Percentiles rank a stretch among this genome's conserved stretches.
These are phyloP conservation scores for Boechera stricta DNA, from an alignment of 345 rosid genomes.

Conservation along the genomic window DNA sequence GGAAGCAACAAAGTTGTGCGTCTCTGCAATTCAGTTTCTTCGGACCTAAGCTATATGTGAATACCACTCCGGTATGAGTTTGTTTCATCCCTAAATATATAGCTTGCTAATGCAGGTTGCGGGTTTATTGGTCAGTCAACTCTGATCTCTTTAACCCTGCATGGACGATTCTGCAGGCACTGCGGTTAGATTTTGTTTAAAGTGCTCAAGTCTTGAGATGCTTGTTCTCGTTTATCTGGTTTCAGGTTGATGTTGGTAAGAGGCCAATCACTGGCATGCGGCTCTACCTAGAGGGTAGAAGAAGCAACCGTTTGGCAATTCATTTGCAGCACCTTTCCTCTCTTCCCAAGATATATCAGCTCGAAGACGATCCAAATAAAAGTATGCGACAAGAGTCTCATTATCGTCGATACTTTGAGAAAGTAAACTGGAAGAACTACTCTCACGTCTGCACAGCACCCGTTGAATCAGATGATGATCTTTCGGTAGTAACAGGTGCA, in stretches of 20 bases:
- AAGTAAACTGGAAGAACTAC: slow-evolving; percentile 92
- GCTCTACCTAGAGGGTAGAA: slow-evolving; percentile 92
- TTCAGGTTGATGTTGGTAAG: slow-evolving; percentile 93
- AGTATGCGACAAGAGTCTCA: slow-evolving; percentile 56
- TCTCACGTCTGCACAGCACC: slow-evolving; percentile 96
- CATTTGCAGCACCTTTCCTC: slow-evolving; percentile 96
- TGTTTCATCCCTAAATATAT: slow-evolving; percentile 25
- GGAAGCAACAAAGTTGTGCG: slow-evolving; percentile 69
- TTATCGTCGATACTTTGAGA: slow-evolving; percentile 81
- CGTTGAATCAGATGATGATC: slow-evolving; percentile 80
- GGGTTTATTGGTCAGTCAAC: neutral
- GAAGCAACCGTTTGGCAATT: slow-evolving; percentile 81
- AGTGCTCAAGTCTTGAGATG: slow-evolving; percentile 16
- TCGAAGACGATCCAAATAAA: slow-evolving; percentile 66
- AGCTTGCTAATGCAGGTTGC: neutral
- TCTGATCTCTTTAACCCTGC: neutral
- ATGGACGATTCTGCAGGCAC: neutral
- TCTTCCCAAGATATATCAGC: slow-evolving; percentile 85
- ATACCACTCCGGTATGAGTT: slow-evolving; percentile 68
- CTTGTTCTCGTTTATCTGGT: slow-evolving; percentile 29
- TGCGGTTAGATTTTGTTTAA: slow-evolving; percentile 25
- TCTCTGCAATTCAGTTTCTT: slow-evolving; percentile 87
- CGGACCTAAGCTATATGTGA: slow-evolving; percentile 93
- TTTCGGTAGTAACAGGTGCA: slow-evolving; percentile 86
- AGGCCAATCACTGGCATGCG: slow-evolving; percentile 95